phyloP scores from a whole-genome alignment of 2,329 filamentous ascomycete species.

The Arachnomyces sp. region DNA sequence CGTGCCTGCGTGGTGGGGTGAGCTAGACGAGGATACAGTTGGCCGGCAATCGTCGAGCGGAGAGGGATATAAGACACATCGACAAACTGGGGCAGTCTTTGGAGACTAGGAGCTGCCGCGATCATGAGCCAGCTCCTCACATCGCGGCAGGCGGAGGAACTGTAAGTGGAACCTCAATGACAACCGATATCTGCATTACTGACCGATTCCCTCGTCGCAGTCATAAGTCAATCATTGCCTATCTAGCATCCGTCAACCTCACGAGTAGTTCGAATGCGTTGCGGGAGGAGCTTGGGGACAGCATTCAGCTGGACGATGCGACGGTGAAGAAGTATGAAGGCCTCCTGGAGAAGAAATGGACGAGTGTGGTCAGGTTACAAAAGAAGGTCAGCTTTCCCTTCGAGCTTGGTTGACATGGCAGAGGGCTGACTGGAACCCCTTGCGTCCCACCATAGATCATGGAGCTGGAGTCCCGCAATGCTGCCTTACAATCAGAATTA shows the following conservation, averaged over 20 bases:
- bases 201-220: slow-evolving; percentile 38
- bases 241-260: slow-evolving; percentile 67
- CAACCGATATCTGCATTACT: slow-evolving; percentile 8
- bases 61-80: too few relatives aligned
- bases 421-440: slow-evolving; percentile 7
- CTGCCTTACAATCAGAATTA: slow-evolving; percentile 68
- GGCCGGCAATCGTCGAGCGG: too few relatives aligned
- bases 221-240: slow-evolving; percentile 90
- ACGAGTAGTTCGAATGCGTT: slow-evolving; percentile 61
- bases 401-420: slow-evolving; percentile 10
- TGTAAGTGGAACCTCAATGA: slow-evolving; percentile 13
- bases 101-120: too few relatives aligned
- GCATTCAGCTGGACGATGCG: slow-evolving; percentile 60
- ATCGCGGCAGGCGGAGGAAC: slow-evolving; percentile 62
- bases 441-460: slow-evolving; percentile 57
- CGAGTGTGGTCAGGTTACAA: slow-evolving; percentile 84
- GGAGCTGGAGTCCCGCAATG: slow-evolving; percentile 74
- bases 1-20: too few relatives aligned
- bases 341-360: slow-evolving; percentile 96
- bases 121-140: slow-evolving; percentile 68
- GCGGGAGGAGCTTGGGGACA: slow-evolving; percentile 66
- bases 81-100: too few relatives aligned
- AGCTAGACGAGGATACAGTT: too few relatives aligned
- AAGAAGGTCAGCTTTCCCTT: slow-evolving; percentile 61
- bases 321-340: slow-evolving; percentile 93